Percentiles rank a stretch among this genome's conserved stretches.
Evolutionary conservation across 306 rosid species (phyloP).

Genomic region (Argentina anserina): DNA sequence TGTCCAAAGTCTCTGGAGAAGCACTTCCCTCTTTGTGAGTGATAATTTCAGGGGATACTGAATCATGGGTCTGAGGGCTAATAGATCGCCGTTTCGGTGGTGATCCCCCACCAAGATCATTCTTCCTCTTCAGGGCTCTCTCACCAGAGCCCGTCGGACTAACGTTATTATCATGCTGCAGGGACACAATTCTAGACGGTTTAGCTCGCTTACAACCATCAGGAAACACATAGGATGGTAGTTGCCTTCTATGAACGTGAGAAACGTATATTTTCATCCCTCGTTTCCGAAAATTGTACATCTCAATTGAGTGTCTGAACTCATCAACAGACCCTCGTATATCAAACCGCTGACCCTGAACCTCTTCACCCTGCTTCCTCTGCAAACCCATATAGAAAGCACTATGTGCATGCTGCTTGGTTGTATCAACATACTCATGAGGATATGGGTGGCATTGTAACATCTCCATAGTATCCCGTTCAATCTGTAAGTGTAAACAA

Average conservation of each 20-base stretch:
- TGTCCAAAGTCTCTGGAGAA: slow-evolving; percentile 24
- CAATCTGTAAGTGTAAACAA: slow-evolving; percentile 58
- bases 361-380: slow-evolving; percentile 70
- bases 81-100: slow-evolving; percentile 30
- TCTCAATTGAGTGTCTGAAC: slow-evolving; percentile 73
- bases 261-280: slow-evolving; percentile 87
- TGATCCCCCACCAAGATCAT: slow-evolving; percentile 10
- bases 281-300: slow-evolving; percentile 76
- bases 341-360: slow-evolving; percentile 86
- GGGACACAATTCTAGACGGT: slow-evolving; percentile 41
- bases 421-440: slow-evolving; percentile 54
- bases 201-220: slow-evolving; percentile 69
- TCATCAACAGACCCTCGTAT: slow-evolving; percentile 89
- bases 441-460: slow-evolving; percentile 97
- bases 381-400: slow-evolving; percentile 93
- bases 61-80: slow-evolving; percentile 32
- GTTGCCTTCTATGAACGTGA: slow-evolving; percentile 83
- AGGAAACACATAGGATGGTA: slow-evolving; percentile 78
- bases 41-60: slow-evolving; percentile 31
- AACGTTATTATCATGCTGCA: slow-evolving; percentile 30
- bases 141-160: slow-evolving; percentile 21
- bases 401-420: slow-evolving; percentile 76
- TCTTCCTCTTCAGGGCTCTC: slow-evolving; percentile 42
- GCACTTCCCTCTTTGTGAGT: slow-evolving; percentile 17
- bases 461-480: slow-evolving; percentile 81